A percentile compares a stretch with the other conserved stretches of the same genome.
Conservation (phyloP, 2,329 filamentous ascomycete species). For the Colletotrichum lini region DNA sequence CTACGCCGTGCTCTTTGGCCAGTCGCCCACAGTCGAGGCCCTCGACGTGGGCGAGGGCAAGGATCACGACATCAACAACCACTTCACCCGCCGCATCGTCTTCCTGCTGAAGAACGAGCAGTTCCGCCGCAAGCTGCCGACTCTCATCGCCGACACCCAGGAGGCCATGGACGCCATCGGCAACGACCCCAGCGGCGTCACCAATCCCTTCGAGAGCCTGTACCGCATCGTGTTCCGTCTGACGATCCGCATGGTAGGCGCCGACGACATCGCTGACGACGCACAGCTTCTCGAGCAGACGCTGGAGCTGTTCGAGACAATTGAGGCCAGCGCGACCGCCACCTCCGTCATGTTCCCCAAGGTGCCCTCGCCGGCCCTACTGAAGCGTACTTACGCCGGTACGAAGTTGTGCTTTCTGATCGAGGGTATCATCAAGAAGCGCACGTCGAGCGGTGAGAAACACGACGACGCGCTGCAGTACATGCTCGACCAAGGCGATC, state of each 20-base stretch:
- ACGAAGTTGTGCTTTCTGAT: constrained; percentile 63
- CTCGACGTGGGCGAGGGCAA: too few species aligned
- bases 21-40: too few species aligned
- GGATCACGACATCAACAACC: background rate
- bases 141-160: background rate
- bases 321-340: constrained; percentile 59
- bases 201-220: constrained; percentile 66
- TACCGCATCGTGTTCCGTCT: constrained; percentile 67
- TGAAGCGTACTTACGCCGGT: constrained; percentile 61
- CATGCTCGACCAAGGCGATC: constrained; percentile 66
- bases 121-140: background rate
- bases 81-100: background rate
- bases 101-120: background rate
- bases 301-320: constrained; percentile 60
- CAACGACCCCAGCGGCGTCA: background rate
- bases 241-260: constrained; percentile 68
- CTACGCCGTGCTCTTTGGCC: too few species aligned
- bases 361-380: constrained; percentile 60
- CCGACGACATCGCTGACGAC: constrained; percentile 66
- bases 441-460: constrained; percentile 57
- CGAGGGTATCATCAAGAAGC: constrained; percentile 60
- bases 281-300: constrained; percentile 57
- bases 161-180: background rate
- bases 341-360: constrained; percentile 66
- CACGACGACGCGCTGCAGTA: constrained; percentile 66